A percentile compares a stretch with the other conserved stretches of the same genome.
These are phyloP conservation scores for Madurella fahalii DNA, from an alignment of 2,329 filamentous ascomycete species.

Conservation along the genomic window DNA sequence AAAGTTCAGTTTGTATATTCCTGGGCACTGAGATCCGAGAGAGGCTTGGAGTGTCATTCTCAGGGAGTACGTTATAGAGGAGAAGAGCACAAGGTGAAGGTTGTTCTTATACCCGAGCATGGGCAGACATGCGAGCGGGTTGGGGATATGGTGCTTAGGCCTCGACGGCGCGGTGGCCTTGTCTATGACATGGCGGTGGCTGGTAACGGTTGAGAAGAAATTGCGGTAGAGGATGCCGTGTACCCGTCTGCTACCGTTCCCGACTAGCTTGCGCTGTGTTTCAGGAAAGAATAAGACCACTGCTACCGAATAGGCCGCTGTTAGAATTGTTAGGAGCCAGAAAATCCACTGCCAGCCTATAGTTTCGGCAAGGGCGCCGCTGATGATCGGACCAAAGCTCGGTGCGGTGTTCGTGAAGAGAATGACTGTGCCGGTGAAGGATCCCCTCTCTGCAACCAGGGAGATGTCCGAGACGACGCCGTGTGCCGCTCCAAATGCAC, in stretches of 20 bases:
- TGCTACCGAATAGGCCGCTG: conserved; percentile 32
- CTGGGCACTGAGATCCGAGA: conserved; percentile 50
- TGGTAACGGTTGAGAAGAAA: neutral
- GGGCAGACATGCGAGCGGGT: neutral
- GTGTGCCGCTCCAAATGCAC: conserved; percentile 55
- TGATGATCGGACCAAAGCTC: conserved; percentile 43
- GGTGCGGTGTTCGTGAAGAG: conserved; percentile 44
- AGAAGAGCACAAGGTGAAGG: conserved; percentile 42
- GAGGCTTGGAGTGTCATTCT: conserved; percentile 42
- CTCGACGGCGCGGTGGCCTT: no score
- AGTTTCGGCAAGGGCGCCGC: conserved; percentile 45
- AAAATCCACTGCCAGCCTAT: conserved; percentile 50
- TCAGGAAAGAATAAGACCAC: conserved; percentile 43
- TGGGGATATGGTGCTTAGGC: neutral
- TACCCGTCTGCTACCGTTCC: neutral
- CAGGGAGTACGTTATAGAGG: no score
- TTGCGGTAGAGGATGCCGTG: neutral
- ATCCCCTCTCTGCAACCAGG: conserved; percentile 58
- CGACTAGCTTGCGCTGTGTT: conserved; percentile 23
- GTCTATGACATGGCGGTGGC: neutral
- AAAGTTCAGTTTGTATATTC: conserved; percentile 49
- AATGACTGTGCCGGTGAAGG: conserved; percentile 52
- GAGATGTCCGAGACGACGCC: conserved; percentile 62
- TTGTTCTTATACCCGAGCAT: no score
- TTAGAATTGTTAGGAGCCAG: conserved; percentile 46